Evolutionary conservation across 2,329 filamentous ascomycete species (phyloP).

Genomic region (Emmonsia crescens): DNA sequence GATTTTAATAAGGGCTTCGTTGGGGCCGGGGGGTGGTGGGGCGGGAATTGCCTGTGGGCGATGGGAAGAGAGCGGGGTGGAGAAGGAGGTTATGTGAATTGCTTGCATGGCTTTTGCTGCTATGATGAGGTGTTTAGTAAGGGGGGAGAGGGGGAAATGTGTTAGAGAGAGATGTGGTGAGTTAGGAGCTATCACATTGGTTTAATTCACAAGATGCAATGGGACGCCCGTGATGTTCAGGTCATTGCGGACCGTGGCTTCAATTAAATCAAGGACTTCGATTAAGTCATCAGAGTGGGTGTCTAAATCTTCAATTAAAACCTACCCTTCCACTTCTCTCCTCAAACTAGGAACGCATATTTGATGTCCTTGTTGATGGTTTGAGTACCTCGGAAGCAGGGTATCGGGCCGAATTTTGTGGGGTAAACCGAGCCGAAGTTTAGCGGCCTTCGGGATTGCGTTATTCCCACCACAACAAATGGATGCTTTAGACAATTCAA

Average conservation of each 20-base stretch:
- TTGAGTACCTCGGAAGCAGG: not conserved
- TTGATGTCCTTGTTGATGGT: not conserved
- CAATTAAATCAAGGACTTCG: not conserved
- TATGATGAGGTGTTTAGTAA: not conserved
- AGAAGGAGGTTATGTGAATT: constrained; percentile 29
- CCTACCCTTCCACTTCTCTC: not conserved
- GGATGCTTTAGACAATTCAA: not conserved
- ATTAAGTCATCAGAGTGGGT: not conserved
- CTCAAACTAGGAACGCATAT: too few species aligned
- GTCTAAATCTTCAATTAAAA: not conserved
- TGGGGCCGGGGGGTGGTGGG: constrained; percentile 22
- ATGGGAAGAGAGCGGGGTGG: constrained; percentile 22
- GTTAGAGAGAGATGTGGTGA: not conserved
- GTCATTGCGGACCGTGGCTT: not conserved
- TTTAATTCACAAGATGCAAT: not conserved
- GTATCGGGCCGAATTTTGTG: not conserved
- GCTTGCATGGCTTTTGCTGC: constrained; percentile 29
- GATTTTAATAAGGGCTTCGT: constrained; percentile 38
- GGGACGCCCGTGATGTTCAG: not conserved
- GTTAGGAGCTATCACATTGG: not conserved
- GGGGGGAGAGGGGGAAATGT: not conserved
- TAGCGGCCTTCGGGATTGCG: not conserved
- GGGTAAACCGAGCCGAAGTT: not conserved
- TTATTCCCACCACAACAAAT: not conserved
- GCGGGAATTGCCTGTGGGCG: constrained; percentile 22